Base-by-base conservation (phyloP, 805 yeast genomes). In the Pichia heedii region DNA sequence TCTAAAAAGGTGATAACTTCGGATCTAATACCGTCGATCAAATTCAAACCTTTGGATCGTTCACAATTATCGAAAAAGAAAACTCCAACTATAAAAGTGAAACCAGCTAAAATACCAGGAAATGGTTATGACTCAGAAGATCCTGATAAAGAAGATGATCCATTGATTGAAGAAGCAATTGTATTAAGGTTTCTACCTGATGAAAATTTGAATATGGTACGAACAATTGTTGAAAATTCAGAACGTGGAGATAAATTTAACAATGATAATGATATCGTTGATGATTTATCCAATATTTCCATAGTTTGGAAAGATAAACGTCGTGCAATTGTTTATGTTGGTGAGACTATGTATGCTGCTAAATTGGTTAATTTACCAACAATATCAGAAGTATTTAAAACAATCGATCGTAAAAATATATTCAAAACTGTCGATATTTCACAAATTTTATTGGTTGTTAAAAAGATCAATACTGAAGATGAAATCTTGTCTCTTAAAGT, bases 81-180 rank as follows among this genome's bases (percentile, higher is more conserved):
- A 16, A 19, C 41, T 16, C 77, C 79, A 4, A 65, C 71, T 27
- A 72, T 75, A 22, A 60, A 77, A 48, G 68, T 76, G 33, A 76
- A 74, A 48, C 80, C 80, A 1, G 70, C 76, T 0, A 69, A 95
- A 53, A 71, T 81, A 4, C 93, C 95, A 0, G 96, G 96, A 5
- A 96, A 90, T 54, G 97, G 97, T 1, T 90, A 90, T 61, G 98
- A 90, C 57, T 83, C 95, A 3, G 97, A 90, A 55, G 97, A 95
- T 18, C 95, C 96, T 0, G 97, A 90, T 51, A 68, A 86, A 22
- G 98, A 93, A 58, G 96, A 88, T 47, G 97, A 93, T 56, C 97
- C 98, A 1, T 65, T 87, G 48, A 68, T 87, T 9, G 97, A 93
- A 56, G 95, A 86, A 51, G 95, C 93, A 0, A 70, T 93, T 1